These are phyloP conservation scores for Apocynum venetum DNA, from an alignment of 257 asterid genomes.

Conservation along the genomic window DNA sequence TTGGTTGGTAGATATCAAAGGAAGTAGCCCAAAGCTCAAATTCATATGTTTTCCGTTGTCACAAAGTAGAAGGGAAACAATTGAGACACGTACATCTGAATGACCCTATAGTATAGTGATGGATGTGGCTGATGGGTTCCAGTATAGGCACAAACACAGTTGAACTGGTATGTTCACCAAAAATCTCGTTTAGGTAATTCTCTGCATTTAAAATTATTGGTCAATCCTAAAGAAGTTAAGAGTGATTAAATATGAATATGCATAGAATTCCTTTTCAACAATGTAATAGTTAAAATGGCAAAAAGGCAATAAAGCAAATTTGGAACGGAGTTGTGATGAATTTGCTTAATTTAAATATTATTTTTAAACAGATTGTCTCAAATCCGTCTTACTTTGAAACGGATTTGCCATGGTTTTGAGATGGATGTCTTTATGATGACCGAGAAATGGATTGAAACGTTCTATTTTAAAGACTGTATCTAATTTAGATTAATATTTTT, in stretches of 20 bases:
- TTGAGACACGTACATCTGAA: conserved; percentile 77
- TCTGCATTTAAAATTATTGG: conserved; percentile 34
- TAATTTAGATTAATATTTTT: too few species aligned
- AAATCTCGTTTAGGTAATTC: conserved; percentile 40
- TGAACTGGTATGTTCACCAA: conserved; percentile 54
- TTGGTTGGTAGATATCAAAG: conserved; percentile 74
- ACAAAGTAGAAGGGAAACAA: conserved; percentile 46
- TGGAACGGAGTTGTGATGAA: background rate
- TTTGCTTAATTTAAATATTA: too few species aligned
- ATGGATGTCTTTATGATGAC: too few species aligned
- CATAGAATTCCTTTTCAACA: background rate
- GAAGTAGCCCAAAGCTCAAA: conserved; percentile 90
- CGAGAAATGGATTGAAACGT: too few species aligned
- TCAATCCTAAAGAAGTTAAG: background rate
- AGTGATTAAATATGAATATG: background rate
- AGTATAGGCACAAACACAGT: conserved; percentile 91
- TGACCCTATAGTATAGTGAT: conserved; percentile 54
- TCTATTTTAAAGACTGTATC: too few species aligned
- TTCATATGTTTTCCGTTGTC: conserved; percentile 83
- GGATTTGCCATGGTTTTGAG: too few species aligned
- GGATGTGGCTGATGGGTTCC: conserved; percentile 71
- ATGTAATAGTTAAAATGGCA: background rate
- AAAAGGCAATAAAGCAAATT: background rate
- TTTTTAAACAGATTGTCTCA: too few species aligned
- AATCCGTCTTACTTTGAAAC: too few species aligned